phyloP scores from a whole-genome alignment of 495 filamentous ascomycete genomes.

The Penicillium cosmopolitanum region DNA sequence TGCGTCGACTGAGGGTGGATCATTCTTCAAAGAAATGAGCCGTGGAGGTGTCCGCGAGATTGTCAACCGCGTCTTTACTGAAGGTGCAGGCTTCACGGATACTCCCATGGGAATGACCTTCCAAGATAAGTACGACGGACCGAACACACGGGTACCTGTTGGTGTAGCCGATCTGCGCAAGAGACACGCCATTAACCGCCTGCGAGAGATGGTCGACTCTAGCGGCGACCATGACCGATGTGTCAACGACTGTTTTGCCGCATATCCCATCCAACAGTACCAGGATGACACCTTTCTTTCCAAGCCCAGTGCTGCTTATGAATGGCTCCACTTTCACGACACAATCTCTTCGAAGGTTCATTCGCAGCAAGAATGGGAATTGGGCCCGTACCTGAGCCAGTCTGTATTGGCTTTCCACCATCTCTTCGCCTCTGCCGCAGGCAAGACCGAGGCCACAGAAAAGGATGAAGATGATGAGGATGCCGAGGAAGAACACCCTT shows the following conservation, averaged over 20 bases:
- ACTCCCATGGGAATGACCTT: conserved; percentile 38
- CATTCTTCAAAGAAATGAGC: conserved; percentile 75
- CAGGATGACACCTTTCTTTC: conserved; percentile 91
- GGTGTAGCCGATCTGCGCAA: conserved; percentile 77
- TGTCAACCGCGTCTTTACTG: conserved; percentile 81
- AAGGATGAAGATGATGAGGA: conserved; percentile 51
- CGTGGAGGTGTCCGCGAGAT: conserved; percentile 81
- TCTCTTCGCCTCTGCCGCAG: conserved; percentile 70
- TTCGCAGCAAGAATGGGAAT: conserved; percentile 82
- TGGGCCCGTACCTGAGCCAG: conserved; percentile 81
- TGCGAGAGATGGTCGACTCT: conserved; percentile 88
- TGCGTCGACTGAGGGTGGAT: conserved; percentile 72
- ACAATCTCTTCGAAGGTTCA: conserved; percentile 73
- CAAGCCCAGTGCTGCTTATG: conserved; percentile 84
- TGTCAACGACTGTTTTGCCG: conserved; percentile 77
- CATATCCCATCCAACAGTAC: conserved; percentile 83
- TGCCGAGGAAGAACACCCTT: conserved; percentile 64
- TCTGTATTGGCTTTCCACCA: conserved; percentile 88
- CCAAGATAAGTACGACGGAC: conserved; percentile 36
- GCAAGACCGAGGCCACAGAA: conserved; percentile 37
- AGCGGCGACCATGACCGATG: conserved; percentile 88
- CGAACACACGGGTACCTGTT: conserved; percentile 34
- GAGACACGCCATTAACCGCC: conserved; percentile 71
- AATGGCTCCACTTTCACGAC: conserved; percentile 96
- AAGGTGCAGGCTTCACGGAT: conserved; percentile 83